Conservation (phyloP, 192 early-diverging fungal species). For the Rhizoclosmatium globosum region DNA sequence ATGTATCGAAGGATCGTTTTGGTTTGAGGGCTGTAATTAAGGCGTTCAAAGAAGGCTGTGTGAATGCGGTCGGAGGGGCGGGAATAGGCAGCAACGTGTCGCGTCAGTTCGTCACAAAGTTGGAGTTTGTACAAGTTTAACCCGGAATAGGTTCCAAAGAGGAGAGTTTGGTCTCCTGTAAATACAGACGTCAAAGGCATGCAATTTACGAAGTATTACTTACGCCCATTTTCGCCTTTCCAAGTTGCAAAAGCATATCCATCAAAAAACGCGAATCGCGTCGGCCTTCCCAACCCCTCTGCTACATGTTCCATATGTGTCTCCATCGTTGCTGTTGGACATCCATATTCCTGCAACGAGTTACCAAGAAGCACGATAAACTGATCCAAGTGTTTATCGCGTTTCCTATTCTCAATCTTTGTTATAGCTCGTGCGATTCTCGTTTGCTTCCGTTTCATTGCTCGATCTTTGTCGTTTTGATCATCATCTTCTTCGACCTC, state of each 20-base stretch:
- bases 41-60: background rate
- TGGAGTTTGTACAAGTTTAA: conserved; percentile 43
- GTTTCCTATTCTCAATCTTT: too few relatives aligned
- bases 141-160: conserved; percentile 26
- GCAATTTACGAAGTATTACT: background rate
- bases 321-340: conserved; percentile 40
- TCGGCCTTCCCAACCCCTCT: conserved; percentile 2
- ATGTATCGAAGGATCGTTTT: too few relatives aligned
- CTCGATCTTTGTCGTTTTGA: too few relatives aligned
- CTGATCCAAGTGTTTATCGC: conserved; percentile 19
- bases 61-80: conserved; percentile 2
- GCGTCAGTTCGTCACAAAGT: conserved; percentile 42
- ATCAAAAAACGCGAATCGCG: conserved; percentile 19
- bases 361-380: conserved; percentile 41
- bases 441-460: too few relatives aligned
- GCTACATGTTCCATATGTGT: conserved; percentile 36
- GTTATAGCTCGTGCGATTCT: too few relatives aligned
- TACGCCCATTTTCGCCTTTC: background rate
- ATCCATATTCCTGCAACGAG: conserved; percentile 45
- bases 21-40: background rate
- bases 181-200: background rate
- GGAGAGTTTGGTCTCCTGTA: conserved; percentile 19
- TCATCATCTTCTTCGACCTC: too few relatives aligned
- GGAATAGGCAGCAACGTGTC: conserved; percentile 47
- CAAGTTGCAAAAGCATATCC: conserved; percentile 16